Base-by-base conservation (phyloP, 352 stramenopile genomes). In the Lagenidium giganteum region DNA sequence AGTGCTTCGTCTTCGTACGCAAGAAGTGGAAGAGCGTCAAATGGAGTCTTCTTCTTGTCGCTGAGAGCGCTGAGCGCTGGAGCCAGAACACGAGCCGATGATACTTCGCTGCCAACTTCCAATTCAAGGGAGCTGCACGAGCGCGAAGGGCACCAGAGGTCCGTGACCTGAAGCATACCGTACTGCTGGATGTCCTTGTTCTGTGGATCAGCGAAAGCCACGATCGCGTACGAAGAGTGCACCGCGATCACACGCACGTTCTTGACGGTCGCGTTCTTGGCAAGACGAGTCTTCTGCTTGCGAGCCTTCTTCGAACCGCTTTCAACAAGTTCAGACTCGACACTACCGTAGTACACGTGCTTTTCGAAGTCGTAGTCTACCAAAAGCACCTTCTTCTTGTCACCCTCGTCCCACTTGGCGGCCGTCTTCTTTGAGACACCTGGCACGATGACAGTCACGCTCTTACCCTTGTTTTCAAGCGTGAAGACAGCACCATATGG, bases 311-410 rank as follows among this genome's bases (percentile, higher is more conserved):
- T 92, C 0, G 65, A 64, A 23, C 76, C 69, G 21, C 37, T 75
- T 40, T 70, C 67, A 3, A 88, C 76, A 7, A 92, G 57, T n/a
- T 46, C 42, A 3, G 51, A 49, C 24, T 76, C 66, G 9, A 67
- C 51, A 18, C 57, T 45, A 8, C 64, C 83, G 33, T 79, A 92
- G 54, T 79, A 95, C 27, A 95, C 69, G 30, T 67, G 66, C 66
- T 93, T 95, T 22, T 83, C 83, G 35, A 86, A 86, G 48, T 95
- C 82, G 52, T 85, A 95, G 59, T 95, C 80, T 1, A 83, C 77
- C 3, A 93, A 61, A 12, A 87, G 44, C 32, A 95, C 30, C 67
- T 93, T 91, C 23, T 88, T 63, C 26, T 45, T 61, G 41, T 82
- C 61, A 26, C 72, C 73, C 55, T 91, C 75, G 36, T 74, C 57